Conservation (phyloP, 1,284 basidiomycete species). For the Fomitopsis pinicola region DNA sequence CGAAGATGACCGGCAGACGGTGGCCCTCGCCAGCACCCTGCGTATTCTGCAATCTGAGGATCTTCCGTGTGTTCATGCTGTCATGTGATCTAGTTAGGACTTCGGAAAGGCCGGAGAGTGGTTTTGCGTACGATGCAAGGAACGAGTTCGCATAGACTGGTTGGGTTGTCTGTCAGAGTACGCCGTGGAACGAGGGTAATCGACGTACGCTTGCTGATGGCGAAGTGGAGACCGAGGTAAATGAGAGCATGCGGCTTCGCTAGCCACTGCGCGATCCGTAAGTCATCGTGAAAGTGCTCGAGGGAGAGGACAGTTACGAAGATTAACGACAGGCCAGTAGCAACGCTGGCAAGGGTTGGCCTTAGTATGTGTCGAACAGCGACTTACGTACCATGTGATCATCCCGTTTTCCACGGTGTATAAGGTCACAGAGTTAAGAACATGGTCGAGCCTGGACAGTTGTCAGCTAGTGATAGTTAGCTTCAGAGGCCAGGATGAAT, state of each 20-base stretch:
- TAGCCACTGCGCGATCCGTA: conserved; percentile 14
- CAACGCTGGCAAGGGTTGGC: conserved; percentile 11
- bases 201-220: conserved; percentile 20
- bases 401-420: conserved; percentile 20
- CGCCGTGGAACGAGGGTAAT: not conserved
- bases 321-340: conserved; percentile 16
- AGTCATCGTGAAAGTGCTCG: conserved; percentile 1
- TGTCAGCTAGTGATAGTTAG: not conserved
- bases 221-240: conserved; percentile 22
- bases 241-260: conserved; percentile 18
- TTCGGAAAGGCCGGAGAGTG: not conserved
- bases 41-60: conserved; percentile 14
- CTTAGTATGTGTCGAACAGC: not conserved
- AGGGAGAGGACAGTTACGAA: conserved; percentile 13
- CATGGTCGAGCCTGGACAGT: conserved; percentile 14
- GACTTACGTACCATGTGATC: conserved; percentile 16
- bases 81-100: not conserved
- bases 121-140: conserved; percentile 18
- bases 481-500: not conserved
- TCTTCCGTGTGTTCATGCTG: conserved; percentile 23
- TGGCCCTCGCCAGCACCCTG: conserved; percentile 13
- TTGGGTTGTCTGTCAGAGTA: conserved; percentile 9
- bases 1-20: conserved; percentile 16
- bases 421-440: conserved; percentile 18
- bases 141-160: conserved; percentile 22